Evolutionary conservation across 2,329 filamentous ascomycete genomes (phyloP).

Genomic region (Ascochyta clinopodiicola): DNA sequence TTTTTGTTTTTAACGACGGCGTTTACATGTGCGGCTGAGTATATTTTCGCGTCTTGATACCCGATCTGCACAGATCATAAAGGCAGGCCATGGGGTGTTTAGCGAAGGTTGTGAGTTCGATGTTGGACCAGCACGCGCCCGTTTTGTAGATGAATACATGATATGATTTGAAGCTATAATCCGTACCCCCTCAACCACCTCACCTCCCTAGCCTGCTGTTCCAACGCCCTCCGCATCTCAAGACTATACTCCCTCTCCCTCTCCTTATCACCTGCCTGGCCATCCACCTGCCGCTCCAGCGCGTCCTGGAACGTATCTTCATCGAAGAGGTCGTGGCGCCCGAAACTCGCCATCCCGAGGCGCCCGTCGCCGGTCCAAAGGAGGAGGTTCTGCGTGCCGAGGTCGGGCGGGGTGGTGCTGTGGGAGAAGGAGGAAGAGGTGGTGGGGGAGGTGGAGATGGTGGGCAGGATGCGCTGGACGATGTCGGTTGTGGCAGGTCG

Average conservation of each 20-base stretch:
- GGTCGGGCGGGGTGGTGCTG: conserved; percentile 10
- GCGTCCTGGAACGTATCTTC: conserved; percentile 42
- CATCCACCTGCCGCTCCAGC: conserved; percentile 49
- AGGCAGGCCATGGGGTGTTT: not conserved
- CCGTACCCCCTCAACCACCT: conserved; percentile 74
- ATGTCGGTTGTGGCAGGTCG: conserved; percentile 62
- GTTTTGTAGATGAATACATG: too few relatives aligned
- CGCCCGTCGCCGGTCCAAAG: conserved; percentile 86
- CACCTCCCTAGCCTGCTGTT: conserved; percentile 79
- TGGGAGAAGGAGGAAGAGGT: not conserved
- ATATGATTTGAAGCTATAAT: conserved; percentile 40
- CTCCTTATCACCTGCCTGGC: conserved; percentile 50
- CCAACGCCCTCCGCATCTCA: conserved; percentile 76
- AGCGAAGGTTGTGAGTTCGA: not conserved
- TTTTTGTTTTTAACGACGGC: not conserved
- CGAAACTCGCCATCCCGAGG: conserved; percentile 70
- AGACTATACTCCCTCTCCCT: conserved; percentile 69
- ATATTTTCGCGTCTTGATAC: conserved; percentile 12
- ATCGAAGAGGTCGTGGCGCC: conserved; percentile 39
- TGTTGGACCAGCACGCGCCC: not conserved
- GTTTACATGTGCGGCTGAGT: not conserved
- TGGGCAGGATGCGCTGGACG: conserved; percentile 77
- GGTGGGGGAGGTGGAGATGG: conserved; percentile 47
- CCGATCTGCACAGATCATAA: conserved; percentile 15
- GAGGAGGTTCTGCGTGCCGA: conserved; percentile 69